Percentiles rank a stretch among this genome's conserved stretches.
phyloP scores from a whole-genome alignment of 73 alveolate species.

The Stentor coeruleus region DNA sequence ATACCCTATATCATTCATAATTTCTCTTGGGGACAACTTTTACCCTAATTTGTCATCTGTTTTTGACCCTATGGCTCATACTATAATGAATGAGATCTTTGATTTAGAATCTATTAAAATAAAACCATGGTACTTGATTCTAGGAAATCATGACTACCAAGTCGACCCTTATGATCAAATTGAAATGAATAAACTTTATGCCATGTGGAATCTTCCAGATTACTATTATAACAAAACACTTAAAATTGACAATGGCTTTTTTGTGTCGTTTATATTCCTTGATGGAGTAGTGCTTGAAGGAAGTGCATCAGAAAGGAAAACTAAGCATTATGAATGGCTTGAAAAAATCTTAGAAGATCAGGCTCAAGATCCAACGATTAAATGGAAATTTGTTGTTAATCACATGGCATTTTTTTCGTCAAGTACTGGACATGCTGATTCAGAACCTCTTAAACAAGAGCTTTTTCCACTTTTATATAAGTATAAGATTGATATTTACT shows the following conservation, averaged over 20 bases:
- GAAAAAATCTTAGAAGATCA: background rate
- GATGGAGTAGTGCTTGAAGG: background rate
- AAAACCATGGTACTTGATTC: background rate
- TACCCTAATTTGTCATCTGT: background rate
- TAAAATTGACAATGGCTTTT: background rate
- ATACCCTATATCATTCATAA: background rate
- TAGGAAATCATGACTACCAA: constrained; percentile 20
- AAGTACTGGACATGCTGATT: background rate
- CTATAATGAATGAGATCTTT: background rate
- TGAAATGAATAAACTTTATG: background rate
- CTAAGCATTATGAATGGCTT: constrained; percentile 15
- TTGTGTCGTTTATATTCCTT: background rate
- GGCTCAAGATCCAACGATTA: background rate
- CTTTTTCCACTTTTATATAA: background rate
- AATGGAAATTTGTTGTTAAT: background rate
- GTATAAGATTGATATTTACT: background rate
- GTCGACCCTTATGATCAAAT: background rate
- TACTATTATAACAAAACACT: background rate
- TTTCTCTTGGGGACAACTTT: background rate
- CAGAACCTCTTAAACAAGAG: background rate
- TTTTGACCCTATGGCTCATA: background rate
- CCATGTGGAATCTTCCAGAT: background rate
- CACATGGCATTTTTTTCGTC: background rate
- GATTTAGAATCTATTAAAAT: background rate
- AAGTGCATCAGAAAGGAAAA: no score